phyloP scores from a whole-genome alignment of 2,329 filamentous ascomycete genomes.

The Rhynchosporium secalis region DNA sequence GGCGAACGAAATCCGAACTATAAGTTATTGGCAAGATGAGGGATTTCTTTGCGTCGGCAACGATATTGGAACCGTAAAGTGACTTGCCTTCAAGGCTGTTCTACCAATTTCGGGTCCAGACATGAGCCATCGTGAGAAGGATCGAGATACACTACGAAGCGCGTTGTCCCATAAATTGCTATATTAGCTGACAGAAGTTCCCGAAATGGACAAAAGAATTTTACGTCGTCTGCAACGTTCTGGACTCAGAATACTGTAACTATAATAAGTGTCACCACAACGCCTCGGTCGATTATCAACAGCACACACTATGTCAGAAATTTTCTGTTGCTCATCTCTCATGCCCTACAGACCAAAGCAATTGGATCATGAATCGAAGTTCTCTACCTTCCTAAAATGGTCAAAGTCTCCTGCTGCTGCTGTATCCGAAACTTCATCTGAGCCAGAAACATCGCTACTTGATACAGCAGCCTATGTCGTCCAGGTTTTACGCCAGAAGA shows the following conservation, averaged over 20 bases:
- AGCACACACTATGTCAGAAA: not conserved
- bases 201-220: not conserved
- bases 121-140: not conserved
- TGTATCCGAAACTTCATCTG: not conserved
- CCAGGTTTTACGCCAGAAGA: constrained; percentile 48
- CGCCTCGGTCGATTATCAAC: not conserved
- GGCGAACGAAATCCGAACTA: not conserved
- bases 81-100: not conserved
- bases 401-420: not conserved
- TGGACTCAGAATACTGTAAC: not conserved
- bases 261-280: not conserved
- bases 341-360: not conserved
- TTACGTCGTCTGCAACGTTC: not conserved
- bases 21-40: not conserved
- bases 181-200: not conserved
- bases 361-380: not conserved
- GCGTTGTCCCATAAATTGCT: not conserved
- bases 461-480: constrained; percentile 36
- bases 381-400: not conserved
- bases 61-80: not conserved
- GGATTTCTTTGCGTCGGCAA: not conserved
- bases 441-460: not conserved
- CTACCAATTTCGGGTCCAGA: not conserved
- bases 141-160: not conserved
- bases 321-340: not conserved